Conservation (phyloP, 2,329 filamentous ascomycete species). For the Exophiala alcalophila region DNA sequence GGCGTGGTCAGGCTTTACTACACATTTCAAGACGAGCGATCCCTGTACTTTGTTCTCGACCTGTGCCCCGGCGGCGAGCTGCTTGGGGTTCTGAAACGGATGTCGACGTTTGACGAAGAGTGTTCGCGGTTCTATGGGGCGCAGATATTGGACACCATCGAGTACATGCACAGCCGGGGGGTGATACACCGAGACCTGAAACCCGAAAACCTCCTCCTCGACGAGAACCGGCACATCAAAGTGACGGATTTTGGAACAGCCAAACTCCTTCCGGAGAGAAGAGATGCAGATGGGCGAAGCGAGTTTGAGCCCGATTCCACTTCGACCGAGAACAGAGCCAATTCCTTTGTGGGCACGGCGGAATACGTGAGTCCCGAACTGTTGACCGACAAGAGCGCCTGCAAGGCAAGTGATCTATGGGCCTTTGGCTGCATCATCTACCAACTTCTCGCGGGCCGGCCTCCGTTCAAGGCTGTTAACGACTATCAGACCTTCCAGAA, state of each 20-base stretch:
- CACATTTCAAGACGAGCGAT: conserved; percentile 95
- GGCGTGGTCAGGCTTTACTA: conserved; percentile 97
- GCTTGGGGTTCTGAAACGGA: conserved; percentile 87
- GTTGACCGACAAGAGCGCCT: conserved; percentile 93
- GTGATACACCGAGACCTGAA: conserved; percentile 97
- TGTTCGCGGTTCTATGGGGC: conserved; percentile 92
- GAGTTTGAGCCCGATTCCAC: conserved; percentile 45
- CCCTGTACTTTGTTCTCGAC: conserved; percentile 94
- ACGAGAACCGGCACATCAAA: conserved; percentile 96
- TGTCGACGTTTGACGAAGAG: conserved; percentile 90
- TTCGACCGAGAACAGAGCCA: conserved; percentile 61
- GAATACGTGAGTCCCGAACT: conserved; percentile 98
- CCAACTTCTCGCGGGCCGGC: conserved; percentile 89
- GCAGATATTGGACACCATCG: conserved; percentile 92
- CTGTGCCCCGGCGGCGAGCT: conserved; percentile 89
- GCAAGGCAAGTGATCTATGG: conserved; percentile 97
- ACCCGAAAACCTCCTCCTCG: conserved; percentile 91
- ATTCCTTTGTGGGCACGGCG: conserved; percentile 94
- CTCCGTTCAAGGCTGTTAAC: conserved; percentile 92
- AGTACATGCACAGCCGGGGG: conserved; percentile 95
- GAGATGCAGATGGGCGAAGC: conserved; percentile 41
- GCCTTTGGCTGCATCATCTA: conserved; percentile 98
- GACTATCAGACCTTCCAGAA: conserved; percentile 99
- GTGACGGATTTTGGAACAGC: conserved; percentile 98
- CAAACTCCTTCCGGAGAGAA: conserved; percentile 69